Percentiles rank a stretch among this genome's conserved stretches.
Evolutionary conservation across 1,284 basidiomycete genomes (phyloP).

Genomic region (Ustilago nuda): DNA sequence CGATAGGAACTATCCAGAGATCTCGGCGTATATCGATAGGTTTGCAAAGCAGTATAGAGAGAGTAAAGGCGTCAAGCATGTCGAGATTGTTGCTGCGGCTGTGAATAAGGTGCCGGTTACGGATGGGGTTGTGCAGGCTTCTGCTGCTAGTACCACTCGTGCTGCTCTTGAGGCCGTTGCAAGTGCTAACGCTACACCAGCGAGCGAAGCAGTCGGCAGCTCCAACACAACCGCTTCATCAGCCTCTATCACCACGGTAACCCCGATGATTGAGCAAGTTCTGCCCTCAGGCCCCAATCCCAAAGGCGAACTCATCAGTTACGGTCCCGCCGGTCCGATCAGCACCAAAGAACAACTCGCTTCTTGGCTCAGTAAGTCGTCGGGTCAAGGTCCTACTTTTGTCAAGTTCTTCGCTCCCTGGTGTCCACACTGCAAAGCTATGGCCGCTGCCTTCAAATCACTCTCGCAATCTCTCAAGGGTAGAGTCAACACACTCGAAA

Average conservation of each 20-base stretch:
- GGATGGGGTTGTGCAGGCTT: conserved; percentile 7
- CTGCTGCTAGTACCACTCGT: conserved; percentile 4
- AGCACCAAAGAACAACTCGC: conserved; percentile 48
- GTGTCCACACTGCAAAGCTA: conserved; percentile 67
- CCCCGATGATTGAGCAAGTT: conserved; percentile 19
- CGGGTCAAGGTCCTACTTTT: conserved; percentile 59
- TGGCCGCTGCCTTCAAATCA: conserved; percentile 58
- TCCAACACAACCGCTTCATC: background rate
- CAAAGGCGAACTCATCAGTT: conserved; percentile 55
- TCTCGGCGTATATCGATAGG: conserved; percentile 58
- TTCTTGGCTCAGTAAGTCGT: conserved; percentile 51
- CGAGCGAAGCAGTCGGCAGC: conserved; percentile 9
- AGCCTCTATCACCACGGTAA: conserved; percentile 11
- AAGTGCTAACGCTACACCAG: background rate
- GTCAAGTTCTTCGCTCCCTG: conserved; percentile 68
- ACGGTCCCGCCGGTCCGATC: conserved; percentile 44
- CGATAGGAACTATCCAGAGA: conserved; percentile 55
- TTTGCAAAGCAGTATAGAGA: conserved; percentile 51
- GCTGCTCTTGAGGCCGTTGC: conserved; percentile 11
- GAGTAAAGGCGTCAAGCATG: conserved; percentile 44
- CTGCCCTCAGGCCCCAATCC: conserved; percentile 55
- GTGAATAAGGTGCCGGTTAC: conserved; percentile 7
- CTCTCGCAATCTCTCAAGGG: conserved; percentile 55
- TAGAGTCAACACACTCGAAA: conserved; percentile 63
- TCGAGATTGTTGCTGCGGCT: conserved; percentile 9